These are phyloP conservation scores for Colletotrichum liriopes DNA, from an alignment of 2,329 filamentous ascomycete species.

Conservation along the genomic window DNA sequence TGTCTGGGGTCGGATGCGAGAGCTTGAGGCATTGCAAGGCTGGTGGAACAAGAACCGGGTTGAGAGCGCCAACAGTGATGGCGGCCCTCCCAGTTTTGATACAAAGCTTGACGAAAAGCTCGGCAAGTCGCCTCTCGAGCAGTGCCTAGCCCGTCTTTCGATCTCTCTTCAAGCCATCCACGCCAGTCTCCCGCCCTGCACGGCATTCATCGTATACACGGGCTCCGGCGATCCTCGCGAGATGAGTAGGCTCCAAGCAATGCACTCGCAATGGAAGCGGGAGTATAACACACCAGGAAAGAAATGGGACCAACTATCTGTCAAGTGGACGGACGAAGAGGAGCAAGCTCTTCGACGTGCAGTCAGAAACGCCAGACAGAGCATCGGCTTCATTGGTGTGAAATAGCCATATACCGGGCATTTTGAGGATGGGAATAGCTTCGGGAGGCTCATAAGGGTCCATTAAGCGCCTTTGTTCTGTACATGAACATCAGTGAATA, in stretches of 20 bases:
- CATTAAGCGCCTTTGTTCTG: background rate
- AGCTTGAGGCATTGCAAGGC: slow-evolving; percentile 75
- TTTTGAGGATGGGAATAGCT: background rate
- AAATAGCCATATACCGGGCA: slow-evolving; percentile 63
- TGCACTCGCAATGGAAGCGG: slow-evolving; percentile 73
- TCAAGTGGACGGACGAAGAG: slow-evolving; percentile 78
- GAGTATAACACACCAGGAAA: slow-evolving; percentile 76
- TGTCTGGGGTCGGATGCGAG: slow-evolving; percentile 76
- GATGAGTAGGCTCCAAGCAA: slow-evolving; percentile 73
- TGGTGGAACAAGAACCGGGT: slow-evolving; percentile 76
- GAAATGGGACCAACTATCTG: slow-evolving; percentile 77
- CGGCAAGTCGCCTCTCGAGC: slow-evolving; percentile 58
- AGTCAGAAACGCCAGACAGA: slow-evolving; percentile 70
- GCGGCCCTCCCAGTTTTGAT: slow-evolving; percentile 52
- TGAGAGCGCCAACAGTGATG: slow-evolving; percentile 52
- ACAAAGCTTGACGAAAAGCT: slow-evolving; percentile 47
- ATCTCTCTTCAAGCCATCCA: slow-evolving; percentile 70
- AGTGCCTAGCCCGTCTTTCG: slow-evolving; percentile 62
- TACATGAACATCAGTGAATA: background rate
- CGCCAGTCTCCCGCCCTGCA: slow-evolving; percentile 74
- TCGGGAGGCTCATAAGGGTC: background rate
- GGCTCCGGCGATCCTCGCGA: slow-evolving; percentile 79
- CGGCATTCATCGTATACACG: slow-evolving; percentile 75
- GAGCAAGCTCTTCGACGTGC: slow-evolving; percentile 74
- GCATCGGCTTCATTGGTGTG: slow-evolving; percentile 76